Conservation (phyloP, 495 filamentous ascomycete genomes). For the Hypoxylon rickii region DNA sequence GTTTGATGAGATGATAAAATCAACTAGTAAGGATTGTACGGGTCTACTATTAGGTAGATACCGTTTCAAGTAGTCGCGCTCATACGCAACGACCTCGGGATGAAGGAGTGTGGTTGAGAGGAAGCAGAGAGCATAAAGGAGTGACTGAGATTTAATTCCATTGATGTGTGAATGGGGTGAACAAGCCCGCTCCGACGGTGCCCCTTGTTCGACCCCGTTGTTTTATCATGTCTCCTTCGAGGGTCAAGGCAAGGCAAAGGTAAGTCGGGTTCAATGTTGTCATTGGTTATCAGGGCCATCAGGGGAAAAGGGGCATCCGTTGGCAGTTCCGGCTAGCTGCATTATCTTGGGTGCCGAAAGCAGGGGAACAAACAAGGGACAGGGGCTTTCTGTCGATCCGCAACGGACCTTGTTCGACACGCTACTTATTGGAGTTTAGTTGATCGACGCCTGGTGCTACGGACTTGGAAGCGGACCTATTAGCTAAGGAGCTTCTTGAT, state of each 20-base stretch:
- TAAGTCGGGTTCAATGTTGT: too few species aligned
- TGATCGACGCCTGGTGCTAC: slow-evolving; percentile 20
- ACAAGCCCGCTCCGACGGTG: not conserved
- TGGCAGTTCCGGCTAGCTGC: slow-evolving; percentile 3
- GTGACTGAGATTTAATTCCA: slow-evolving; percentile 11
- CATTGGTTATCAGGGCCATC: not conserved
- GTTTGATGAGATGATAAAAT: too few species aligned
- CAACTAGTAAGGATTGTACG: slow-evolving; percentile 24
- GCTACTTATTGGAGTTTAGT: slow-evolving; percentile 24
- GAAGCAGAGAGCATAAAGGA: slow-evolving; percentile 18
- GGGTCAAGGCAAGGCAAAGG: too few species aligned
- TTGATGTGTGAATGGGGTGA: slow-evolving; percentile 5
- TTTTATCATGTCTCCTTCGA: slow-evolving; percentile 11
- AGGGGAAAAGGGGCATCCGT: slow-evolving; percentile 13
- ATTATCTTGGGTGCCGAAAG: slow-evolving; percentile 6
- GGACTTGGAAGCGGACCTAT: not conserved
- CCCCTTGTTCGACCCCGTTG: slow-evolving; percentile 21
- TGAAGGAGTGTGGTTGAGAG: slow-evolving; percentile 25
- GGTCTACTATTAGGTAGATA: not conserved
- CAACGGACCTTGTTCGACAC: slow-evolving; percentile 21
- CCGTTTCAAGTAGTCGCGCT: slow-evolving; percentile 22
- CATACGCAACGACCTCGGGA: not conserved
- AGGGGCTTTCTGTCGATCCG: slow-evolving; percentile 23
- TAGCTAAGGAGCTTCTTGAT: not conserved
- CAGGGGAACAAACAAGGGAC: slow-evolving; percentile 18